Conservation (phyloP, 1,284 basidiomycete genomes). For the Ceratorhiza oryzae-sativae region DNA sequence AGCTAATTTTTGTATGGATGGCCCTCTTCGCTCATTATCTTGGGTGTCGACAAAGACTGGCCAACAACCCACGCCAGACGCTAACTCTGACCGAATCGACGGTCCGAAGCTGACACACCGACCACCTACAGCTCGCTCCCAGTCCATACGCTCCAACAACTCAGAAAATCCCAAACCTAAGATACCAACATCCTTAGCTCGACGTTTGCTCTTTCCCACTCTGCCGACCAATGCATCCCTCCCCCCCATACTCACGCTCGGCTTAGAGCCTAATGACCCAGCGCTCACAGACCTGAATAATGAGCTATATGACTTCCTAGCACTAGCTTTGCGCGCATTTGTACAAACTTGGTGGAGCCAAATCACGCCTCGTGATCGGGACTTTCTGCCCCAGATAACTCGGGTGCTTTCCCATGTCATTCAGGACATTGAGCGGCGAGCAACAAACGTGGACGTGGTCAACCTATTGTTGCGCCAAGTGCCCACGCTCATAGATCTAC, state of each 20-base stretch:
- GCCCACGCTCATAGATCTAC: slow-evolving; percentile 70
- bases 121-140: slow-evolving; percentile 28
- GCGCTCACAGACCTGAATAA: slow-evolving; percentile 63
- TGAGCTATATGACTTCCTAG: slow-evolving; percentile 78
- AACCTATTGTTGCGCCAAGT: slow-evolving; percentile 65
- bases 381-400: slow-evolving; percentile 75
- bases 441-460: slow-evolving; percentile 60
- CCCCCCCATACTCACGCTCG: slow-evolving; percentile 60
- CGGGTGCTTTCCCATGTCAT: slow-evolving; percentile 65
- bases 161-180: slow-evolving; percentile 39
- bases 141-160: slow-evolving; percentile 36
- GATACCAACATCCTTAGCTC: slow-evolving; percentile 57
- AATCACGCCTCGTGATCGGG: slow-evolving; percentile 80
- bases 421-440: slow-evolving; percentile 65
- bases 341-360: slow-evolving; percentile 84
- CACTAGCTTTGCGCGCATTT: slow-evolving; percentile 75
- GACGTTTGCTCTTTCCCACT: slow-evolving; percentile 73
- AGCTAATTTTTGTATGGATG: slow-evolving; percentile 32
- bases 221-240: slow-evolving; percentile 57
- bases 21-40: slow-evolving; percentile 36
- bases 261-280: slow-evolving; percentile 35
- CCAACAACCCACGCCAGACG: slow-evolving; percentile 3
- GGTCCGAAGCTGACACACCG: slow-evolving; percentile 8
- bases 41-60: slow-evolving; percentile 35
- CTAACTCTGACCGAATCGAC: slow-evolving; percentile 18